Evolutionary conservation across 2,329 filamentous ascomycete species (phyloP), one percentile per base, ranked within the genome.

Genomic region (Remersonia thermophila): DNA sequence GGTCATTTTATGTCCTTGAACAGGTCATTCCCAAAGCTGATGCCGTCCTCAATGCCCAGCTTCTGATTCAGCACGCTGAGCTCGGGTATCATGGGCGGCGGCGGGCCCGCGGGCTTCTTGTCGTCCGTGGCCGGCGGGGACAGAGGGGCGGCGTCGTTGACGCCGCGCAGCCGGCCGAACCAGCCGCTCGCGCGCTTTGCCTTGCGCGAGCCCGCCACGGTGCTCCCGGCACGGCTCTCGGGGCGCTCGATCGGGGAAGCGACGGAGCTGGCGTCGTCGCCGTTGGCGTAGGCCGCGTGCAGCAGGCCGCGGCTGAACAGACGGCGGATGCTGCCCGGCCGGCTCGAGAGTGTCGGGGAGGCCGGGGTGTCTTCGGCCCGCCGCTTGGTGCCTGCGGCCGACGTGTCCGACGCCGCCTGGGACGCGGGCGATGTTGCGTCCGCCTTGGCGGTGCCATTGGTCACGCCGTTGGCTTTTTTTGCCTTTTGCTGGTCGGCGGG

Each of bases 21-120:
- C 25, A 77, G 56, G 42, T 75, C 69, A 40, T 57, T 55, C 34
- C 69, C 69, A 23, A 71, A 55, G 37, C 57, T 58, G 30, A 58
- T 61, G 6, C 62, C 60, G 29, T 70, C 61, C 32, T 54, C 50
- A 16, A 61, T 55, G 32, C 66, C 64, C 33, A 66, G 48, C 50
- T 64, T 66, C 38, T 66, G 62, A 47, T 71, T 62, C 37, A 74
- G 58, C 33, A 66, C 62, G 47, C 56, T 61, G 33, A 76, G 58
- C 50, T 76, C 71, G 14, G 72, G 72, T 34, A 77, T 75, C 69
- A 69, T 74, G 16, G 72, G 72, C 27, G 72, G 69, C 38, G 71
- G 72, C 7, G 71, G 70, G 9, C 66, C 67, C 26, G 53, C 44
- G 5, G 60, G 54, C 42, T 63, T 64, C 49, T 58, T 55, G 16